A percentile compares a stretch with the other conserved stretches of the same genome.
Conservation (phyloP, 1,139 yeast species). For the Saccharomycopsis hybrid region DNA sequence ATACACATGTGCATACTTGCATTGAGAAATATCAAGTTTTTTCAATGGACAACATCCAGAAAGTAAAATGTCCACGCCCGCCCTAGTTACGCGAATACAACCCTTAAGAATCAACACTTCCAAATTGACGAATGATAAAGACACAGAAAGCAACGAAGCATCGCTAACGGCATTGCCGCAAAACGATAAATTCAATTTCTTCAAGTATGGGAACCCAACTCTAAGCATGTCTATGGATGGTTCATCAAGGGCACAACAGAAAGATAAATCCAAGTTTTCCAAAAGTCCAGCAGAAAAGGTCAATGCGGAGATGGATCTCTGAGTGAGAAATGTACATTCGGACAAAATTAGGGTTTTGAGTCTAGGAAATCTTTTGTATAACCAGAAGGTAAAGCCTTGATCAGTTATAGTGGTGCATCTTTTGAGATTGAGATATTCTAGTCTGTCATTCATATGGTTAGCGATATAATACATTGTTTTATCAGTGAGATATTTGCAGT, state of each 20-base stretch:
- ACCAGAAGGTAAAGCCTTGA: constrained; percentile 63
- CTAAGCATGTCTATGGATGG: constrained; percentile 59
- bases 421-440: constrained; percentile 55
- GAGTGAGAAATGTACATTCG: constrained; percentile 71
- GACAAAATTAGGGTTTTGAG: constrained; percentile 48
- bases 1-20: constrained; percentile 52
- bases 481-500: constrained; percentile 71
- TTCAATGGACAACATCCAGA: constrained; percentile 50
- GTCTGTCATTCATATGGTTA: constrained; percentile 46
- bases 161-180: constrained; percentile 81
- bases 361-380: constrained; percentile 46
- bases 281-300: constrained; percentile 57
- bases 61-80: constrained; percentile 62
- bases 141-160: constrained; percentile 55
- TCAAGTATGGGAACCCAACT: constrained; percentile 53
- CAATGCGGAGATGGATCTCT: constrained; percentile 53
- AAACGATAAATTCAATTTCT: constrained; percentile 53
- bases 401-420: constrained; percentile 77
- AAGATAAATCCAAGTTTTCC: constrained; percentile 53
- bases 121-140: constrained; percentile 45
- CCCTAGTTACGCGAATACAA: constrained; percentile 67
- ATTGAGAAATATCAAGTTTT: constrained; percentile 58
- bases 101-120: constrained; percentile 52
- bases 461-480: constrained; percentile 59
- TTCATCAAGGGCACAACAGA: constrained; percentile 72